Evolutionary conservation across 2,329 filamentous ascomycete species (phyloP).

Genomic region (Westerdykella ornata): DNA sequence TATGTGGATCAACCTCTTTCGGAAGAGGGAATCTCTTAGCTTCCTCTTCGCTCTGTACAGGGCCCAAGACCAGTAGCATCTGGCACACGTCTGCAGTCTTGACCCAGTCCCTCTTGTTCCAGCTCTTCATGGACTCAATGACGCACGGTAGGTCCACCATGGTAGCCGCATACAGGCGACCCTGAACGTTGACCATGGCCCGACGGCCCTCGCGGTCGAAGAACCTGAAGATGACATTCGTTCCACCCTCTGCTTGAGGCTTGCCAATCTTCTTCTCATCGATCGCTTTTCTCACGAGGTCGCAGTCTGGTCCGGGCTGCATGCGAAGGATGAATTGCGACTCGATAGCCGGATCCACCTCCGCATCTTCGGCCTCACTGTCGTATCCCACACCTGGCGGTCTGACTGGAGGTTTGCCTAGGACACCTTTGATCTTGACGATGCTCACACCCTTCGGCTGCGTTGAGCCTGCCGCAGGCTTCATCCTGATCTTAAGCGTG

Average conservation of each 20-base stretch:
- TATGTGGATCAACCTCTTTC: constrained; percentile 59
- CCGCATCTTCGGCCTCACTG: constrained; percentile 86
- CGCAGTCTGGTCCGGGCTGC: constrained; percentile 75
- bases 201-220: constrained; percentile 66
- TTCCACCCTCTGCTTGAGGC: constrained; percentile 56
- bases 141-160: constrained; percentile 82
- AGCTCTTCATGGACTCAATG: constrained; percentile 86
- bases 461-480: constrained; percentile 27
- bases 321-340: constrained; percentile 87
- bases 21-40: constrained; percentile 56
- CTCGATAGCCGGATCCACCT: constrained; percentile 80
- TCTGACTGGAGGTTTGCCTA: constrained; percentile 36
- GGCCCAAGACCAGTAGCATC: constrained; percentile 74
- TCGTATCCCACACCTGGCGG: constrained; percentile 87
- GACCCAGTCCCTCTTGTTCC: constrained; percentile 79
- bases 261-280: constrained; percentile 70
- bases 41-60: constrained; percentile 52
- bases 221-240: constrained; percentile 75
- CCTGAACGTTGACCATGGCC: constrained; percentile 64
- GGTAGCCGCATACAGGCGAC: constrained; percentile 66
- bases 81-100: constrained; percentile 85
- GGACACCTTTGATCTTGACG: constrained; percentile 30
- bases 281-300: constrained; percentile 71
- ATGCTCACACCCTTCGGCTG: constrained; percentile 27
- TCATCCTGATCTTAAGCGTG: constrained; percentile 27